Percentiles rank a stretch among this genome's conserved stretches.
These are phyloP conservation scores for Eremochloa ophiuroides DNA, from an alignment of 176 grass and related monocot species.

Conservation along the genomic window DNA sequence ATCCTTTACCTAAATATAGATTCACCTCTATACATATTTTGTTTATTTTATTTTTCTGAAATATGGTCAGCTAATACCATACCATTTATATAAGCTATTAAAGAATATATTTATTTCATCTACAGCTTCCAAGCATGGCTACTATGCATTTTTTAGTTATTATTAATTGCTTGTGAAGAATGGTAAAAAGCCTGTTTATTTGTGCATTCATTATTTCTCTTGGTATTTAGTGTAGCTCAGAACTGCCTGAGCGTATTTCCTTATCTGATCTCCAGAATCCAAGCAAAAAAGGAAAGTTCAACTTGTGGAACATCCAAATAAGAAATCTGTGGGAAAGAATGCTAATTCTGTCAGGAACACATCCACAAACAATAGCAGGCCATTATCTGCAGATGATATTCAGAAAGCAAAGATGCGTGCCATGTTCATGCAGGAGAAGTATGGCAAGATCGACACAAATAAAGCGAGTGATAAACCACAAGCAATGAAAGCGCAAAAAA, in stretches of 20 bases:
- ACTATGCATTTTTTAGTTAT: too few species aligned
- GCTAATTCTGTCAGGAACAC: conserved; percentile 46
- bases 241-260: conserved; percentile 33
- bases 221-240: conserved; percentile 1
- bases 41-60: background rate
- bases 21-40: background rate
- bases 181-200: background rate
- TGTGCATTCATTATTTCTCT: conserved; percentile 2
- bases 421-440: conserved; percentile 92
- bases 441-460: conserved; percentile 61
- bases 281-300: conserved; percentile 85
- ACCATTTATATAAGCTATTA: conserved; percentile 6
- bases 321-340: conserved; percentile 56
- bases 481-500: conserved; percentile 25
- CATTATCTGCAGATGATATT: conserved; percentile 96
- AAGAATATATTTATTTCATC: background rate
- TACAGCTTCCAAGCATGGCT: background rate
- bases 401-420: conserved; percentile 98
- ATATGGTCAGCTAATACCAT: background rate
- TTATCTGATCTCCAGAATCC: conserved; percentile 74
- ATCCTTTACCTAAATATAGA: conserved; percentile 38
- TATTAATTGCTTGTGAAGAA: background rate
- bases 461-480: conserved; percentile 45
- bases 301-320: conserved; percentile 79
- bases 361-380: conserved; percentile 61